Evolutionary conservation across 371 early-diverging fungal genomes (phyloP).

Genomic region (Umbelopsis sp.): DNA sequence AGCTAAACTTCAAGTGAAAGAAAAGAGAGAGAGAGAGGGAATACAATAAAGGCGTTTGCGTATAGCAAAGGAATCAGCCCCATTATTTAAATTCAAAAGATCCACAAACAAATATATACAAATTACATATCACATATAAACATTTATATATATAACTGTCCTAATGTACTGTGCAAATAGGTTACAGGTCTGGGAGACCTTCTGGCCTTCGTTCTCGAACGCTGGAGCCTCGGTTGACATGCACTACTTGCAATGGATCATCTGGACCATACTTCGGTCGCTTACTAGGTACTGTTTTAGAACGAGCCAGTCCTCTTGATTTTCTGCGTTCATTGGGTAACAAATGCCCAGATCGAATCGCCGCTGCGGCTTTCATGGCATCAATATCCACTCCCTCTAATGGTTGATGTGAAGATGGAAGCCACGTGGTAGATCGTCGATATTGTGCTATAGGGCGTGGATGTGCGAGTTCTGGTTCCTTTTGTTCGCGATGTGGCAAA

Average conservation of each 20-base stretch:
- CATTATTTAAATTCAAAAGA: neutral
- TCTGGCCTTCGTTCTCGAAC: constrained; percentile 16
- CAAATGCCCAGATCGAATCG: constrained; percentile 16
- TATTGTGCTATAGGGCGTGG: neutral
- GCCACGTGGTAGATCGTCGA: constrained; percentile 12
- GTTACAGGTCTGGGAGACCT: neutral
- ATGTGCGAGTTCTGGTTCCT: neutral
- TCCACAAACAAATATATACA: neutral
- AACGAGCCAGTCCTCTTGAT: constrained; percentile 16
- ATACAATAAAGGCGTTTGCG: neutral
- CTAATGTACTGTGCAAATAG: neutral
- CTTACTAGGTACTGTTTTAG: constrained; percentile 26
- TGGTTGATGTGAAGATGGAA: constrained; percentile 12
- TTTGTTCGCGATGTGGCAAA: neutral
- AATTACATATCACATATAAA: neutral
- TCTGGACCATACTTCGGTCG: constrained; percentile 25
- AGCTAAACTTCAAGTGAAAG: neutral
- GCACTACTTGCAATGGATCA: constrained; percentile 29
- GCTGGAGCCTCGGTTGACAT: constrained; percentile 20
- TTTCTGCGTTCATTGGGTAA: constrained; percentile 16
- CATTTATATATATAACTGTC: neutral
- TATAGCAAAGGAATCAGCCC: neutral
- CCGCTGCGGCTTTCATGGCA: constrained; percentile 1
- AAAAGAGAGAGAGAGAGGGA: neutral
- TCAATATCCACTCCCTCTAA: constrained; percentile 17